Conservation (phyloP, 2,329 filamentous ascomycete species). For the Fonsecaea pugnacius region DNA sequence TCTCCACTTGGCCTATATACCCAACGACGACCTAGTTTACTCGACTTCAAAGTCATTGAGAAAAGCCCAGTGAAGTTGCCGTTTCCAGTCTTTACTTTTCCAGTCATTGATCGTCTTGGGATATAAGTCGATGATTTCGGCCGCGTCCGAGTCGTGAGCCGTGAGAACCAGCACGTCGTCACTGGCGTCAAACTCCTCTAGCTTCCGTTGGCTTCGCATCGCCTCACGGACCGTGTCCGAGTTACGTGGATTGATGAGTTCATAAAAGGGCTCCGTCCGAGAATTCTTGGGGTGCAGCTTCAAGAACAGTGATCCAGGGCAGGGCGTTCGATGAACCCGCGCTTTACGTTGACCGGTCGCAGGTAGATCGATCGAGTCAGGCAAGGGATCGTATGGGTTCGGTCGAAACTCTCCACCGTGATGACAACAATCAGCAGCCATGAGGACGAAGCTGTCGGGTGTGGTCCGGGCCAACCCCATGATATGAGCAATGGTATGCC, state of each 20-base stretch:
- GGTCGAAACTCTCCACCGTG: slow-evolving; percentile 47
- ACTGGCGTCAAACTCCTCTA: slow-evolving; percentile 39
- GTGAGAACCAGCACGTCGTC: slow-evolving; percentile 41
- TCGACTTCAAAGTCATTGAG: slow-evolving; percentile 13
- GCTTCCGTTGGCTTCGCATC: slow-evolving; percentile 34
- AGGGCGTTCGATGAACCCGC: background rate
- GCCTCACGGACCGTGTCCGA: slow-evolving; percentile 39
- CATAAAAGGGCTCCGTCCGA: slow-evolving; percentile 30
- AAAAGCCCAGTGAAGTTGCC: slow-evolving; percentile 10
- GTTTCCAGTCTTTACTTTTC: slow-evolving; percentile 28
- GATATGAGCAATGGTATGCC: slow-evolving; percentile 54
- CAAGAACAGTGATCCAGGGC: slow-evolving; percentile 20
- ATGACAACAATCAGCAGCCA: slow-evolving; percentile 53
- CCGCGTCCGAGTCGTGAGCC: slow-evolving; percentile 40
- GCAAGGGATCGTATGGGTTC: slow-evolving; percentile 43
- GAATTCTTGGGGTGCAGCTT: slow-evolving; percentile 14
- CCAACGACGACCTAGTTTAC: background rate
- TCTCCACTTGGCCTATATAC: background rate
- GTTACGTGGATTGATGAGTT: slow-evolving; percentile 33
- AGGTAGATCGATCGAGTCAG: slow-evolving; percentile 35
- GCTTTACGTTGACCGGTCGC: background rate
- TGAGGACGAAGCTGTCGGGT: slow-evolving; percentile 48
- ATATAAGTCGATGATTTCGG: slow-evolving; percentile 37
- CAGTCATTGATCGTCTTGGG: slow-evolving; percentile 40
- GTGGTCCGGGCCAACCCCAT: slow-evolving; percentile 54